Conservation (phyloP, 2,329 filamentous ascomycete species). For the Pseudogymnoascus sp. region DNA sequence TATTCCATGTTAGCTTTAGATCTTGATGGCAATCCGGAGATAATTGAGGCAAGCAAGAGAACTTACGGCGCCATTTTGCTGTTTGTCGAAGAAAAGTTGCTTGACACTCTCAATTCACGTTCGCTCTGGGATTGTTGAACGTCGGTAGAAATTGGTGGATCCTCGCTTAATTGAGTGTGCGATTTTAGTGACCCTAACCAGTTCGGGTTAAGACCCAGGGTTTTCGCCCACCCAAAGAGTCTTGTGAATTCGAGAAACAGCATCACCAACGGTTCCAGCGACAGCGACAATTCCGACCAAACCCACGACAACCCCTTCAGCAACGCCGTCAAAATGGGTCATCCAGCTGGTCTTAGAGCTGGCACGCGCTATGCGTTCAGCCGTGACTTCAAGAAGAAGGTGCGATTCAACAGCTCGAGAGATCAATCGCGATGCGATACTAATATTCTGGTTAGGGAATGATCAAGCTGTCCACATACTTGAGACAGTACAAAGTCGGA, state of each 20-base stretch:
- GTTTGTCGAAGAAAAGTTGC: constrained; percentile 8
- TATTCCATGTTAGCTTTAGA: background rate
- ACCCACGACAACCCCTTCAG: constrained; percentile 18
- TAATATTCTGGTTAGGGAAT: constrained; percentile 46
- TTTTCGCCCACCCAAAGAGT: constrained; percentile 5
- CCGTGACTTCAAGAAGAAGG: constrained; percentile 82
- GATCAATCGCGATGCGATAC: background rate
- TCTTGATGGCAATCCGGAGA: background rate
- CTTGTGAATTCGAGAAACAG: constrained; percentile 6
- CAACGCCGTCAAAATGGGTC: constrained; percentile 66
- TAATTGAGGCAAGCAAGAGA: background rate
- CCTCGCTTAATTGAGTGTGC: constrained; percentile 7
- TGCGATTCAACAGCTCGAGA: constrained; percentile 3
- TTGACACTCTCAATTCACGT: constrained; percentile 13
- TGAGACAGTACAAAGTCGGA: constrained; percentile 91
- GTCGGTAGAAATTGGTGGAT: constrained; percentile 10
- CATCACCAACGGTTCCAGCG: constrained; percentile 11
- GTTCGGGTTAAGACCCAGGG: constrained; percentile 7
- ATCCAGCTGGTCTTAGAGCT: constrained; percentile 77
- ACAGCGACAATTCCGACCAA: constrained; percentile 15
- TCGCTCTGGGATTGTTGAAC: constrained; percentile 2
- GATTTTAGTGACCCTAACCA: constrained; percentile 8
- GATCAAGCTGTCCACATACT: constrained; percentile 90
- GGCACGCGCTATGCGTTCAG: constrained; percentile 93
- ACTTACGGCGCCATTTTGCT: constrained; percentile 36